Conservation (phyloP, 1,284 basidiomycete genomes). For the Malassezia furfur region DNA sequence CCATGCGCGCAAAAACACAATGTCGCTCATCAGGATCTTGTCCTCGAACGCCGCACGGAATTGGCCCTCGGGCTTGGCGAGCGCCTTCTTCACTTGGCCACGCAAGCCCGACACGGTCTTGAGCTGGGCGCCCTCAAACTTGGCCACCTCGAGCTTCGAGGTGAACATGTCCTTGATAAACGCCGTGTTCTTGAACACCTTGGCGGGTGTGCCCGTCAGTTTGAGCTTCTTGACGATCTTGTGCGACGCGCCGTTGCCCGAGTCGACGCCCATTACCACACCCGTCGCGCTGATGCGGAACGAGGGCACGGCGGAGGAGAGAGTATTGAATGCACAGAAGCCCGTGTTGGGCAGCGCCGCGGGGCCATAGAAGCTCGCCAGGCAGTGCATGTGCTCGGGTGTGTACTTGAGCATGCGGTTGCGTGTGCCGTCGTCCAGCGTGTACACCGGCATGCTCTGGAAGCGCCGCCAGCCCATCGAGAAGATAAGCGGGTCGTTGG, state of each 20-base stretch:
- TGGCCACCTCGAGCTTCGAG: conserved; percentile 83
- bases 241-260: conserved; percentile 52
- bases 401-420: conserved; percentile 99
- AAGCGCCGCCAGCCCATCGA: conserved; percentile 93
- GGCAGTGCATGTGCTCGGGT: conserved; percentile 98
- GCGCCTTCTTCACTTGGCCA: conserved; percentile 90
- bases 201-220: conserved; percentile 84
- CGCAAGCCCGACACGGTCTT: conserved; percentile 90
- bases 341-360: conserved; percentile 62
- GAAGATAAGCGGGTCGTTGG: conserved; percentile 90
- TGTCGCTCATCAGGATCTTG: conserved; percentile 90
- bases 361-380: conserved; percentile 66
- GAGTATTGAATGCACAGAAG: conserved; percentile 85
- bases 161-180: conserved; percentile 98
- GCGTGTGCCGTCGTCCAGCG: conserved; percentile 69
- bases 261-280: conserved; percentile 82
- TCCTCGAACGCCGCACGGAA: conserved; percentile 97
- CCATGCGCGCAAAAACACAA: conserved; percentile 93
- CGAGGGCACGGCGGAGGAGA: conserved; percentile 59
- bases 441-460: conserved; percentile 88
- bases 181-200: conserved; percentile 98
- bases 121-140: conserved; percentile 94
- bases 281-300: conserved; percentile 91
- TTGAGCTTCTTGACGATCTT: conserved; percentile 99
- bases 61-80: conserved; percentile 84